Percentiles rank a stretch among this genome's conserved stretches.
phyloP scores from a whole-genome alignment of 1,139 yeast genomes.

The Candida mesenterica region DNA sequence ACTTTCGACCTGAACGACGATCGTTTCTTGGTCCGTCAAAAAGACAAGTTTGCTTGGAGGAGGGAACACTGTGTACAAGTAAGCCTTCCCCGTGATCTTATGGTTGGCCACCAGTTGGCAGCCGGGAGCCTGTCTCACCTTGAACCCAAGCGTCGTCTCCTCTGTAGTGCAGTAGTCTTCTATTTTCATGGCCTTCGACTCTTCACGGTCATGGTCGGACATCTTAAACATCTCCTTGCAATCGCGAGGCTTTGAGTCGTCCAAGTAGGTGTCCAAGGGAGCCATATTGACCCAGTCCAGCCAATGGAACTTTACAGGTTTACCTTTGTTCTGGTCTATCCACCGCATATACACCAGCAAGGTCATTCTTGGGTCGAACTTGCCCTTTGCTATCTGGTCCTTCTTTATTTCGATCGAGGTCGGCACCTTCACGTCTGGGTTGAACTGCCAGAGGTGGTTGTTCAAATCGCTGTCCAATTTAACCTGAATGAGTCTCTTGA shows the following conservation, averaged over 20 bases:
- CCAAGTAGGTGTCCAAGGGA: constrained; percentile 26
- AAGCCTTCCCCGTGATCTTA: constrained; percentile 20
- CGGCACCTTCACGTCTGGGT: constrained; percentile 1
- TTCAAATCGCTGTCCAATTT: constrained; percentile 19
- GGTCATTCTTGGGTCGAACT: constrained; percentile 26
- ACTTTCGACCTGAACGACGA: constrained; percentile 9
- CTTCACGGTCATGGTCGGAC: constrained; percentile 6
- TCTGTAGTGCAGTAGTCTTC: constrained; percentile 24
- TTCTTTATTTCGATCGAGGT: neutral
- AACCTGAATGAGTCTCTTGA: constrained; percentile 13
- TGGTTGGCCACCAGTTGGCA: constrained; percentile 28
- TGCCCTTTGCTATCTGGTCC: constrained; percentile 7
- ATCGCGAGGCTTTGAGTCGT: neutral
- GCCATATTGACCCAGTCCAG: constrained; percentile 42
- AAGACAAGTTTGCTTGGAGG: constrained; percentile 19
- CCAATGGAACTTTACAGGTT: constrained; percentile 38
- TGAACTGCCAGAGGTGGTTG: constrained; percentile 30
- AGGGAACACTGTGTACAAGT: constrained; percentile 15
- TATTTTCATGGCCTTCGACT: constrained; percentile 16
- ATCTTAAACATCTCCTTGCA: constrained; percentile 15
- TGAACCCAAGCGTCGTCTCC: constrained; percentile 25
- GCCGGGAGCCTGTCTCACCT: constrained; percentile 25
- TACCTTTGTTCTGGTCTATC: constrained; percentile 17
- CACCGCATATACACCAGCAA: constrained; percentile 16
- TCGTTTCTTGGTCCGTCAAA: constrained; percentile 13